These are phyloP conservation scores for Cercophora scortea DNA, from an alignment of 495 filamentous ascomycete species.

Conservation along the genomic window DNA sequence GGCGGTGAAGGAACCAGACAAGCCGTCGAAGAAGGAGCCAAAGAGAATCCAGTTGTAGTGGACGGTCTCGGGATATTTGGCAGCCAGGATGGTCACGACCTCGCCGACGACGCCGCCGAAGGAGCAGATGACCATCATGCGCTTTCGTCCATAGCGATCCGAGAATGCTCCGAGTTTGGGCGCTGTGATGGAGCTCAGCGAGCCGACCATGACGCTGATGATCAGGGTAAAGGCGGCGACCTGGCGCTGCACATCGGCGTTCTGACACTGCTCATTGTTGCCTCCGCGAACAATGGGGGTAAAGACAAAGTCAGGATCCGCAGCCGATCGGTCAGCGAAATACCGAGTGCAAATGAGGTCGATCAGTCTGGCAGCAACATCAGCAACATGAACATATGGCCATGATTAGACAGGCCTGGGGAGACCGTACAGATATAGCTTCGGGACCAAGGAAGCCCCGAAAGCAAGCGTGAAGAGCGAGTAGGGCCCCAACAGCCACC, in stretches of 20 bases:
- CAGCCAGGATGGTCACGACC: slow-evolving; percentile 66
- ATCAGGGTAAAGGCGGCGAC: slow-evolving; percentile 72
- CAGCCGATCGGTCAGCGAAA: slow-evolving; percentile 49
- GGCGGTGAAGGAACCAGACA: slow-evolving; percentile 80
- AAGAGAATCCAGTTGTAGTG: slow-evolving; percentile 67
- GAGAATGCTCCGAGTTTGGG: slow-evolving; percentile 81
- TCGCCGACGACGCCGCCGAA: slow-evolving; percentile 62
- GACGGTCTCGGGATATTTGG: slow-evolving; percentile 61
- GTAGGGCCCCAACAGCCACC: slow-evolving; percentile 75
- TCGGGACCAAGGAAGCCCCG: slow-evolving; percentile 73
- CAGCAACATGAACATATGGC: neutral
- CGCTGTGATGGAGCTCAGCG: slow-evolving; percentile 64
- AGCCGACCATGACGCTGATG: slow-evolving; percentile 60
- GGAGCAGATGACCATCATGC: slow-evolving; percentile 58
- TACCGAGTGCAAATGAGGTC: slow-evolving; percentile 74
- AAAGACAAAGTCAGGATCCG: slow-evolving; percentile 53
- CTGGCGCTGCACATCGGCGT: slow-evolving; percentile 62
- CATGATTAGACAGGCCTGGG: neutral
- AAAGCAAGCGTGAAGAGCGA: slow-evolving; percentile 72
- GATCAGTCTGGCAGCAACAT: slow-evolving; percentile 45
- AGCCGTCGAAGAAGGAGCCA: slow-evolving; percentile 67
- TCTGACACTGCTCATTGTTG: slow-evolving; percentile 65
- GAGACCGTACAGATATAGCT: slow-evolving; percentile 54
- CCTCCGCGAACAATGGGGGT: slow-evolving; percentile 56
- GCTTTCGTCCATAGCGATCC: slow-evolving; percentile 78